Conservation (phyloP, 1,284 basidiomycete genomes). For the Rhodotorula sp. region DNA sequence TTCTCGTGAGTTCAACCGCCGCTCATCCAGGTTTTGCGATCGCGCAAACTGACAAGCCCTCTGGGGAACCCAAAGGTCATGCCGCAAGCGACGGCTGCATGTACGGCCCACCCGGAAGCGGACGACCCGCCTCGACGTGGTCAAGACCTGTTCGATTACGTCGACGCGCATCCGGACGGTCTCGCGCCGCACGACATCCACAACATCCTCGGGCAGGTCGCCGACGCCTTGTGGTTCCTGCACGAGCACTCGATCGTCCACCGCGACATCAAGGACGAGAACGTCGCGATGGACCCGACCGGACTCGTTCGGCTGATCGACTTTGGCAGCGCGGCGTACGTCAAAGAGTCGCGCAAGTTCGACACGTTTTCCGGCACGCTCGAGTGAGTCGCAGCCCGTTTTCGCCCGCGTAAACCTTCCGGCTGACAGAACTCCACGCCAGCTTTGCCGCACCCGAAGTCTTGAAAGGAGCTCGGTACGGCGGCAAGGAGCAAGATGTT, state of each 20-base stretch:
- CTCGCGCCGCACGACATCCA: constrained; percentile 72
- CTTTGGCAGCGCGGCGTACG: constrained; percentile 48
- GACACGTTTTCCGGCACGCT: constrained; percentile 48
- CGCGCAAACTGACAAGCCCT: background rate
- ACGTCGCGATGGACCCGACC: constrained; percentile 62
- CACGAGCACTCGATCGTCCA: constrained; percentile 93
- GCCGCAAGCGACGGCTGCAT: constrained; percentile 34
- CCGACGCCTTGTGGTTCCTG: constrained; percentile 85
- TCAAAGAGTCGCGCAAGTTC: constrained; percentile 46
- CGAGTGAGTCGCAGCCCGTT: constrained; percentile 36
- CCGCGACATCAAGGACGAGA: constrained; percentile 98
- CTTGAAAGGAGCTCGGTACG: constrained; percentile 86
- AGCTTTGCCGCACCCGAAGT: constrained; percentile 94
- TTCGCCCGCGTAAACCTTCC: too few relatives aligned
- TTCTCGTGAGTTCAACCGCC: constrained; percentile 57
- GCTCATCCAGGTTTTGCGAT: background rate
- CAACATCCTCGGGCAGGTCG: constrained; percentile 87
- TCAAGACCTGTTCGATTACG: constrained; percentile 88
- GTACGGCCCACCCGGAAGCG: constrained; percentile 44
- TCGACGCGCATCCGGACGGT: constrained; percentile 84
- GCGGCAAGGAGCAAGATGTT: constrained; percentile 94
- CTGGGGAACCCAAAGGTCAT: constrained; percentile 18
- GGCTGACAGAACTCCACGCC: background rate
- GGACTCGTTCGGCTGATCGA: constrained; percentile 86
- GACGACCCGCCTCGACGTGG: constrained; percentile 49